Evolutionary conservation across 371 early-diverging fungal species (phyloP).

Genomic region (Parasitella parasitica): DNA sequence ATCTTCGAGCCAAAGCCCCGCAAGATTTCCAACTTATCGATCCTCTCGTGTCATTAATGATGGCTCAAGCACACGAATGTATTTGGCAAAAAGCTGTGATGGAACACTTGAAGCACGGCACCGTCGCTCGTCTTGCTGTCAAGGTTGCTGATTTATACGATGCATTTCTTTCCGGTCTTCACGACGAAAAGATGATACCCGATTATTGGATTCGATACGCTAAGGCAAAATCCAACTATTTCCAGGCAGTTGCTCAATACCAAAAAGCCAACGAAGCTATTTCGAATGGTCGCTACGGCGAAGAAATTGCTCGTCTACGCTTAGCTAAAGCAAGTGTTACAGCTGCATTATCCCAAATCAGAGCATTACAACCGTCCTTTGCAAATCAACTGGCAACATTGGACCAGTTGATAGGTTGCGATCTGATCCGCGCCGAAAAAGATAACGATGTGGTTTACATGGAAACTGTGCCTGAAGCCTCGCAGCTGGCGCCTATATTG

Average conservation of each 20-base stretch:
- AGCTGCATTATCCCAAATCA: conserved; percentile 22
- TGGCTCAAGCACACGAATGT: conserved; percentile 91
- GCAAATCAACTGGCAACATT: conserved; percentile 43
- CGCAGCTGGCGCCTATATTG: conserved; percentile 59
- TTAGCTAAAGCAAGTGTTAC: conserved; percentile 43
- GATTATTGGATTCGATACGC: conserved; percentile 63
- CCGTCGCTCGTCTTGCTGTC: conserved; percentile 74
- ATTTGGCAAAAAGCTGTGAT: conserved; percentile 79
- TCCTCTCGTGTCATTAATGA: conserved; percentile 70
- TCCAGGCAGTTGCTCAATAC: conserved; percentile 74
- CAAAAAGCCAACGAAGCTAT: conserved; percentile 73
- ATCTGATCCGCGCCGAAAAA: conserved; percentile 72
- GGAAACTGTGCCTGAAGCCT: conserved; percentile 70
- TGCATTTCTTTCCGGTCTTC: conserved; percentile 48
- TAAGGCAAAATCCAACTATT: conserved; percentile 70
- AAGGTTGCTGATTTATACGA: conserved; percentile 66
- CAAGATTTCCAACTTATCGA: conserved; percentile 66
- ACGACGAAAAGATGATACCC: conserved; percentile 45
- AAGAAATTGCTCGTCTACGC: conserved; percentile 77
- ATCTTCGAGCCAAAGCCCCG: conserved; percentile 55
- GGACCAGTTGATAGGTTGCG: conserved; percentile 52
- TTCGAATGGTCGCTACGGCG: conserved; percentile 76
- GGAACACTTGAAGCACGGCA: conserved; percentile 75
- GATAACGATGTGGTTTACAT: conserved; percentile 90
- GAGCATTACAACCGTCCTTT: conserved; percentile 11